A percentile compares a stretch with the other conserved stretches of the same genome.
Conservation (phyloP, 306 rosid genomes). For the Trifolium repens region DNA sequence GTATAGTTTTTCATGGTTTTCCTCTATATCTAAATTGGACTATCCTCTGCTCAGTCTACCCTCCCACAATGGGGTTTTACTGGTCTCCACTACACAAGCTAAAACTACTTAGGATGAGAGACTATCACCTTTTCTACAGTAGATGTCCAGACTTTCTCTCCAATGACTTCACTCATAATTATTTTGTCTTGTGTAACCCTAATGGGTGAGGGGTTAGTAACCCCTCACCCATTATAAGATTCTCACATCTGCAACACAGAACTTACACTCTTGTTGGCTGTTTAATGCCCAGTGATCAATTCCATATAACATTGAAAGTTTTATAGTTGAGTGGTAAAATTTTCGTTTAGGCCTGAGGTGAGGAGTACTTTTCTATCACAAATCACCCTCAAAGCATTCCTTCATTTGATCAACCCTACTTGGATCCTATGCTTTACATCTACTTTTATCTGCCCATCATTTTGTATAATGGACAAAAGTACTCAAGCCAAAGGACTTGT, state of each 20-base stretch:
- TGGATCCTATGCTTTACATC: not conserved
- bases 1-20: not conserved
- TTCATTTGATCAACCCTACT: not conserved
- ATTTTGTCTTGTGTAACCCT: constrained; percentile 1
- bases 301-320: not conserved
- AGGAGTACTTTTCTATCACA: constrained; percentile 14
- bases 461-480: constrained; percentile 2
- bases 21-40: constrained; percentile 17
- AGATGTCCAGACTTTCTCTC: not conserved
- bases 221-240: not conserved
- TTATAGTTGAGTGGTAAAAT: not conserved
- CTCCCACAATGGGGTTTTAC: not conserved
- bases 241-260: constrained; percentile 1
- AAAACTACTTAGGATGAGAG: not conserved
- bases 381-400: not conserved
- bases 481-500: not conserved
- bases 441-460: not conserved
- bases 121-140: not conserved
- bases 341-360: not conserved
- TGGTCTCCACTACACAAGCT: not conserved
- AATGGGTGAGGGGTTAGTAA: no score
- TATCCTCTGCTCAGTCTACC: not conserved
- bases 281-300: not conserved
- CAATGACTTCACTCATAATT: constrained; percentile 3
- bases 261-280: not conserved